These are phyloP conservation scores for Fagopyrum esculentum DNA, from an alignment of 148 eudicot genomes.

Conservation along the genomic window DNA sequence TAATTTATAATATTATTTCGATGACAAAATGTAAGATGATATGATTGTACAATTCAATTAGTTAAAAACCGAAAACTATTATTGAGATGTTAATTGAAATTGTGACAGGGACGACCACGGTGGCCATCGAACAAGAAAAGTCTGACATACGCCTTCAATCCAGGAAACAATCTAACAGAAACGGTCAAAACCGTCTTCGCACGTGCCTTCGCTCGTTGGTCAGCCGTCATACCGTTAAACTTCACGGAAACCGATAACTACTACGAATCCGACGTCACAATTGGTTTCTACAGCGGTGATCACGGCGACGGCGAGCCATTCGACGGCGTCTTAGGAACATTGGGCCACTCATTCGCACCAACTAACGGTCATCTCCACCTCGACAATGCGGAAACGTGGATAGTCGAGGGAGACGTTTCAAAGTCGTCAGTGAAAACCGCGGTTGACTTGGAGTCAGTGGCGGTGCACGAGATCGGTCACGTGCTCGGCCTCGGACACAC, in stretches of 20 bases:
- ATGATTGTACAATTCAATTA: too few relatives aligned
- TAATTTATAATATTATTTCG: too few relatives aligned
- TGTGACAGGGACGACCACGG: background rate
- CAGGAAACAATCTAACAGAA: slow-evolving; percentile 7
- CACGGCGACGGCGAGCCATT: slow-evolving; percentile 23
- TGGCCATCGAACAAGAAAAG: slow-evolving; percentile 16
- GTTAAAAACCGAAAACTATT: too few relatives aligned
- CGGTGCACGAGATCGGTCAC: slow-evolving; percentile 28
- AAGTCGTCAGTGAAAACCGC: background rate
- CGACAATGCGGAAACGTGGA: slow-evolving; percentile 24
- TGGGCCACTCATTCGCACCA: slow-evolving; percentile 17
- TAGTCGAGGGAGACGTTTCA: slow-evolving; percentile 7
- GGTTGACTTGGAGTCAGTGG: slow-evolving; percentile 19
- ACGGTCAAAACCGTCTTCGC: slow-evolving; percentile 7
- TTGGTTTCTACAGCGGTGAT: slow-evolving; percentile 13
- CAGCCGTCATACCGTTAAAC: background rate
- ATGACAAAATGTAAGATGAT: too few relatives aligned
- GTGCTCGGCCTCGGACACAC: slow-evolving; percentile 24
- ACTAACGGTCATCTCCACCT: slow-evolving; percentile 15
- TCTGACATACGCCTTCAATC: slow-evolving; percentile 15
- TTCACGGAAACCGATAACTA: background rate
- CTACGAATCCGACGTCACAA: slow-evolving; percentile 9
- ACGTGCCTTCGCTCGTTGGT: slow-evolving; percentile 12
- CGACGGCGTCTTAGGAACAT: slow-evolving; percentile 18
- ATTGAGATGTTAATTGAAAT: background rate